Conservation (phyloP, 192 early-diverging fungal species). For the Podila epigama region DNA sequence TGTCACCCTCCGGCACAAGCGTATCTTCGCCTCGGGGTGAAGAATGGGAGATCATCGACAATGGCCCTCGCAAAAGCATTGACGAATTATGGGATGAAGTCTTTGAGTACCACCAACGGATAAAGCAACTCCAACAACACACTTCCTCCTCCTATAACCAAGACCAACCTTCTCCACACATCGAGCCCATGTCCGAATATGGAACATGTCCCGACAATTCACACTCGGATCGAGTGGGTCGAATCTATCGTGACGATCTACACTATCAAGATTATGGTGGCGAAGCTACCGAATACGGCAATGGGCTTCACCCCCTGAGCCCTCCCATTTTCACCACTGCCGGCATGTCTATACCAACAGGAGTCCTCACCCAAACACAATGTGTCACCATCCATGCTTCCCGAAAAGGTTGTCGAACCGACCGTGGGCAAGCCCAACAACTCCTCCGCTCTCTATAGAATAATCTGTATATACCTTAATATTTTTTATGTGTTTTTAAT, state of each 20-base stretch:
- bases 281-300: too few species aligned
- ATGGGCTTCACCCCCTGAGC: too few species aligned
- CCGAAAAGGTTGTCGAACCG: slow-evolving; percentile 17
- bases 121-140: slow-evolving; percentile 22
- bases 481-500: too few species aligned
- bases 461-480: too few species aligned
- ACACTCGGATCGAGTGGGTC: too few species aligned
- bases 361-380: slow-evolving; percentile 16
- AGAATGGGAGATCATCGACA: slow-evolving; percentile 40
- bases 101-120: slow-evolving; percentile 38
- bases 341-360: not conserved
- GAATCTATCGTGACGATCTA: too few species aligned
- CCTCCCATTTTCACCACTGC: not conserved
- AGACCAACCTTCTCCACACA: not conserved
- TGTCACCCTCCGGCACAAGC: slow-evolving; percentile 36
- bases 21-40: slow-evolving; percentile 43
- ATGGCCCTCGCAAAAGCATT: slow-evolving; percentile 33
- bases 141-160: too few species aligned
- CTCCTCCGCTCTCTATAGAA: slow-evolving; percentile 4
- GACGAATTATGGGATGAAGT: slow-evolving; percentile 41
- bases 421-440: slow-evolving; percentile 16
- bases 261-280: too few species aligned
- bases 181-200: not conserved
- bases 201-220: not conserved
- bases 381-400: slow-evolving; percentile 20